These are phyloP conservation scores for Auxenochlorella pyrenoidosa DNA, from an alignment of 139 green algal species.

Conservation along the genomic window DNA sequence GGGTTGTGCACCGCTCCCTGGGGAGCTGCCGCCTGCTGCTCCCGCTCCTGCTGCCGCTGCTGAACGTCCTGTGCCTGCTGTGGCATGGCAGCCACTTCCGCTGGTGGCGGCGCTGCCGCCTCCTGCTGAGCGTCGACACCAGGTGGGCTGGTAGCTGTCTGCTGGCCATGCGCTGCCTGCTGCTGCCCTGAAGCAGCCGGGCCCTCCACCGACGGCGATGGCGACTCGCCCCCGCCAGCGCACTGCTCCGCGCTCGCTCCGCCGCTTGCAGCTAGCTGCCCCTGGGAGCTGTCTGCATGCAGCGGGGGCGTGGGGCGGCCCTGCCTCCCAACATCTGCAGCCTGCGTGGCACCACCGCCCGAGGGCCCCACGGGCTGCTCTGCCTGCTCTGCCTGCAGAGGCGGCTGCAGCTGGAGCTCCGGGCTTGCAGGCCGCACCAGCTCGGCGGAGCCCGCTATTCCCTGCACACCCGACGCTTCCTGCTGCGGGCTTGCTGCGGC, in stretches of 20 bases:
- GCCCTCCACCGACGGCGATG: neutral
- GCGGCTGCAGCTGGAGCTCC: neutral
- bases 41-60: neutral
- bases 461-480: no score
- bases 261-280: neutral
- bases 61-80: neutral
- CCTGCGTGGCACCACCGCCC: neutral
- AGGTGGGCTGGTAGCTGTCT: no score
- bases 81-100: neutral
- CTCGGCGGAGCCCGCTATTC: neutral
- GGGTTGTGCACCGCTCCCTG: neutral
- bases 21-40: neutral
- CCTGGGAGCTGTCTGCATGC: neutral
- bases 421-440: neutral
- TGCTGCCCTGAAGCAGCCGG: neutral
- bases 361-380: neutral
- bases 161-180: neutral
- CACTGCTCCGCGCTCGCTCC: neutral
- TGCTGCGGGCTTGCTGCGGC: neutral
- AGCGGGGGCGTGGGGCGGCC: neutral
- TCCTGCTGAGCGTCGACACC: neutral
- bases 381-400: neutral
- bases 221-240: neutral
- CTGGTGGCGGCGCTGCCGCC: neutral
- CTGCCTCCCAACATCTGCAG: neutral